A percentile compares a stretch with the other conserved stretches of the same genome.
phyloP scores from a whole-genome alignment of 169 alveolate genomes.

The Plasmodium gaboni region DNA sequence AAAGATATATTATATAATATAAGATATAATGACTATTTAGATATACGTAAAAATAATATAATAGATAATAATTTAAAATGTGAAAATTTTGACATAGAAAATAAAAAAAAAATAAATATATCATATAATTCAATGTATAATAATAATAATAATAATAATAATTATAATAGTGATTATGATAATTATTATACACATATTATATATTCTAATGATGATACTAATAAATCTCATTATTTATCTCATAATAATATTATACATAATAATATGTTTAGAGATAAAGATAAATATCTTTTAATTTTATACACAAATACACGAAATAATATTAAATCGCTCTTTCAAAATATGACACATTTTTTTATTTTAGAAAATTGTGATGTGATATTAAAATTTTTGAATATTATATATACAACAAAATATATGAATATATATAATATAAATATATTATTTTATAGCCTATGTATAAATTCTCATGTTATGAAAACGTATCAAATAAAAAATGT shows the following conservation, averaged over 20 bases:
- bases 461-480: slow-evolving; percentile 44
- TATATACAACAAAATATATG: slow-evolving; percentile 51
- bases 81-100: background rate
- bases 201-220: background rate
- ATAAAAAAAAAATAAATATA: background rate
- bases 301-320: slow-evolving; percentile 6
- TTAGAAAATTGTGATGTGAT: slow-evolving; percentile 59
- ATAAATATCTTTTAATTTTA: slow-evolving; percentile 18
- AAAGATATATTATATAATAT: slow-evolving; percentile 7
- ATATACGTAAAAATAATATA: background rate
- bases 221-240: background rate
- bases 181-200: background rate
- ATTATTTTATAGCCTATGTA: slow-evolving; percentile 64
- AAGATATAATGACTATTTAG: background rate
- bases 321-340: slow-evolving; percentile 33
- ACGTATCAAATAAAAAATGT: slow-evolving; percentile 63
- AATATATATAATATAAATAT: slow-evolving; percentile 30
- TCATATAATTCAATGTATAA: background rate
- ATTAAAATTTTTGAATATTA: slow-evolving; percentile 45
- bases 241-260: background rate
- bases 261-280: background rate
- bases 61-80: background rate
- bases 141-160: background rate
- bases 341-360: slow-evolving; percentile 44
- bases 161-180: background rate